Percentiles rank a stretch among this genome's conserved stretches.
These are phyloP conservation scores for Mucor lusitanicus DNA, from an alignment of 371 early-diverging fungal species.

Conservation along the genomic window DNA sequence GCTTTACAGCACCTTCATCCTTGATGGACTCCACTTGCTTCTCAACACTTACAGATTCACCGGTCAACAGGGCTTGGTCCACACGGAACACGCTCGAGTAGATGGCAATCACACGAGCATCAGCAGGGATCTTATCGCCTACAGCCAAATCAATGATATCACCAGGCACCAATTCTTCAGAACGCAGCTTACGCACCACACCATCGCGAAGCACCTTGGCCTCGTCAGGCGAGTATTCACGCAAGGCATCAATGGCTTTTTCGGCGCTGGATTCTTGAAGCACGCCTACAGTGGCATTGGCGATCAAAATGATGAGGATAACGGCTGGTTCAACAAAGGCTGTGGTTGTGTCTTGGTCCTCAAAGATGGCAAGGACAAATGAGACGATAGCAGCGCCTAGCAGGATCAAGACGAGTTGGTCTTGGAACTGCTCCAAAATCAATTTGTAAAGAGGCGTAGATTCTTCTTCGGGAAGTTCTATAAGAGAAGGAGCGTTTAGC, in stretches of 20 bases:
- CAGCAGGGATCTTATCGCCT: constrained; percentile 97
- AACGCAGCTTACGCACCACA: constrained; percentile 62
- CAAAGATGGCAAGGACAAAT: constrained; percentile 90
- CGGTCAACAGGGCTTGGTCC: constrained; percentile 96
- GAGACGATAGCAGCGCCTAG: constrained; percentile 91
- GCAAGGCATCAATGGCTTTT: constrained; percentile 95
- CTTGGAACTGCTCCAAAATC: constrained; percentile 95
- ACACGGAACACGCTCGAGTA: constrained; percentile 81
- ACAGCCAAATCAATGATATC: constrained; percentile 90
- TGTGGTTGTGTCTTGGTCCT: constrained; percentile 69
- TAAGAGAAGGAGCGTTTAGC: too few relatives aligned
- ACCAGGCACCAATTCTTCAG: constrained; percentile 93
- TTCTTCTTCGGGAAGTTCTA: constrained; percentile 77
- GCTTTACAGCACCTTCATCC: constrained; percentile 83
- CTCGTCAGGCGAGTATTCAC: constrained; percentile 95
- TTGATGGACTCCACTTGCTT: constrained; percentile 70
- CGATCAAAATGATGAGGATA: constrained; percentile 94
- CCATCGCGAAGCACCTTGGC: constrained; percentile 89
- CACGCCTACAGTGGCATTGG: constrained; percentile 97
- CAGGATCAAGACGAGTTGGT: constrained; percentile 95
- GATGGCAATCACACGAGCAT: constrained; percentile 83
- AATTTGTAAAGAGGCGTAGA: constrained; percentile 90
- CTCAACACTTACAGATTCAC: constrained; percentile 93
- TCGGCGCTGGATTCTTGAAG: constrained; percentile 97
- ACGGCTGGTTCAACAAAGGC: constrained; percentile 98